These are phyloP conservation scores for Saururus chinensis DNA, from an alignment of 164 flowering plant species.

Conservation along the genomic window DNA sequence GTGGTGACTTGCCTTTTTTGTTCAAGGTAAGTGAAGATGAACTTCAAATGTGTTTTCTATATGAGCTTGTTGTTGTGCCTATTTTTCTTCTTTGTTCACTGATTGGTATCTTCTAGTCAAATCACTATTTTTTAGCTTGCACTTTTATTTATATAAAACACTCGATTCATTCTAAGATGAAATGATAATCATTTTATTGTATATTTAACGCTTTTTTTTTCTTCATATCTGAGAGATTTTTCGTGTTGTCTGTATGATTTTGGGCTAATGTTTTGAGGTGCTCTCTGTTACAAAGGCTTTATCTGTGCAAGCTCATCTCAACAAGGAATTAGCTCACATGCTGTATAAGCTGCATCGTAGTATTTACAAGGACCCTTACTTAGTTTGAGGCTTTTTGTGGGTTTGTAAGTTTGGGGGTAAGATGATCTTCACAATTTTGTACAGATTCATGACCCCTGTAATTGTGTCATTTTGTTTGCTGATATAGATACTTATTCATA, in stretches of 20 bases:
- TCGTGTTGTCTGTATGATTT: neutral
- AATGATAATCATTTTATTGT: too few species aligned
- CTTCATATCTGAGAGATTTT: neutral
- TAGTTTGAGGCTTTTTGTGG: conserved; percentile 90
- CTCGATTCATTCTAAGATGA: too few species aligned
- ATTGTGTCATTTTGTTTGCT: neutral
- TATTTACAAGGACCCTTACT: conserved; percentile 65
- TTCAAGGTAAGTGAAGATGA: conserved; percentile 47
- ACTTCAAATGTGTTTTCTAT: neutral
- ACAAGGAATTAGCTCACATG: conserved; percentile 56
- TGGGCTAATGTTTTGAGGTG: conserved; percentile 32
- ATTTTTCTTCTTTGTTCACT: neutral
- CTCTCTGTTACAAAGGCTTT: conserved; percentile 83
- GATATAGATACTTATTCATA: too few species aligned
- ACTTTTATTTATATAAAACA: too few species aligned
- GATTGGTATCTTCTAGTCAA: neutral
- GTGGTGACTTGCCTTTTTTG: conserved; percentile 74
- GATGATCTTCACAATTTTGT: neutral
- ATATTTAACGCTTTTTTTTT: too few species aligned
- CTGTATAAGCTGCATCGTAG: conserved; percentile 50
- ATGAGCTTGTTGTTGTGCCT: neutral
- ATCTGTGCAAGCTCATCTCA: conserved; percentile 97
- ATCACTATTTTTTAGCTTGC: too few species aligned
- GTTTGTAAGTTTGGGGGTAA: conserved; percentile 64
- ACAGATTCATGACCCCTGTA: neutral